Base-by-base conservation (phyloP, 1,284 basidiomycete species). In the Cryptococcus amylolentus region DNA sequence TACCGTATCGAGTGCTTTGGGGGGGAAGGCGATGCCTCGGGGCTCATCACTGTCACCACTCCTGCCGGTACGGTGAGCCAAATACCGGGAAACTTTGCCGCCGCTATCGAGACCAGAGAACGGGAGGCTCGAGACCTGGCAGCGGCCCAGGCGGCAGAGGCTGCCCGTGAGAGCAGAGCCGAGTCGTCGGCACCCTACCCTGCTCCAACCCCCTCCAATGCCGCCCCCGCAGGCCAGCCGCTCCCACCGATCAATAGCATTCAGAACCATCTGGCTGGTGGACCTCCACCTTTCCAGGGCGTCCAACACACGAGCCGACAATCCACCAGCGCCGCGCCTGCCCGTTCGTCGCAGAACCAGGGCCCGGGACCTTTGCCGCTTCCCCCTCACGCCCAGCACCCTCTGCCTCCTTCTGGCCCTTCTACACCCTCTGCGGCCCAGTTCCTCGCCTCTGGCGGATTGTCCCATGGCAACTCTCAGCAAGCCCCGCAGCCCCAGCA, bases 401-500 rank as follows among this genome's bases (percentile, higher is more conserved):
- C 70, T 7, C 48, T 58, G 13, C 57, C 63, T 18, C 61, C 66
- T 18, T 69, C 68, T 14, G 69, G 69, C 20, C 69, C 69, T 13
- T 72, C 71, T 46, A 77, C 66, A 23, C 71, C 64, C n/a, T 67
- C 68, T 18, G 72, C 71, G 3, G 72, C 66, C 35, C 69, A 64
- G 45, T 66, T 73, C 49, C 61, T 71, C 43, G 67, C 67, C 20
- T 64, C 66, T 20, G 65, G 69, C n/a, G 63, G 59, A 35, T 49
- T 57, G 13, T 46, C 52, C 51, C 20, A 27, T 45, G 46, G 44
- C 20, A 16, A 14, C 13, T 52, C 45, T 41, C 82, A 62, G 91
- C 97, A 74, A 96, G 98, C 81, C 91, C 96, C 76, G 91, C 94
- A 73, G 94, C 94, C 26, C 96, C 98, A 67, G 87, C 91, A 70